These are phyloP conservation scores for Lachnellula arida DNA, from an alignment of 2,329 filamentous ascomycete genomes.

Conservation along the genomic window DNA sequence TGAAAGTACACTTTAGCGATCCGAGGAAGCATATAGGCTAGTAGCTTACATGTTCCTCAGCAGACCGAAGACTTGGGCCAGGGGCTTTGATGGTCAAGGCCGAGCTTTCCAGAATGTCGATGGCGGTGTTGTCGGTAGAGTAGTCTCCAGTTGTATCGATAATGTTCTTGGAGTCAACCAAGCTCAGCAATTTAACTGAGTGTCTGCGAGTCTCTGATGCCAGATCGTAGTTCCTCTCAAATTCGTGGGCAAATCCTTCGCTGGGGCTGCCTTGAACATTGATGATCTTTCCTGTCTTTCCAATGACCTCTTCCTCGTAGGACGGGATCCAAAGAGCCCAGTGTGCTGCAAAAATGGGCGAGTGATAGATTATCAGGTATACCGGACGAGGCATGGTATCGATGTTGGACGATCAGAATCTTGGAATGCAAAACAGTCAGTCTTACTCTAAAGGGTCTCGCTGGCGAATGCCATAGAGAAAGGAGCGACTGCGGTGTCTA, in stretches of 20 bases:
- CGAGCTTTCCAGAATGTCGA: constrained; percentile 20
- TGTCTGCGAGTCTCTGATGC: not conserved
- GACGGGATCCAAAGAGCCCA: constrained; percentile 26
- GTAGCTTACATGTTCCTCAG: constrained; percentile 4
- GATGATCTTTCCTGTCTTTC: constrained; percentile 21
- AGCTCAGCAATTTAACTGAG: constrained; percentile 1
- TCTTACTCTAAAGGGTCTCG: not conserved
- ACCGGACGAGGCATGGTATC: constrained; percentile 14
- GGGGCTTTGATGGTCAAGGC: constrained; percentile 22
- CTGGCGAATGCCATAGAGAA: not conserved
- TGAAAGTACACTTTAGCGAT: constrained; percentile 3
- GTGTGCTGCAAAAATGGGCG: constrained; percentile 27
- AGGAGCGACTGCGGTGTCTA: not conserved
- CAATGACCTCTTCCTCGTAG: not conserved
- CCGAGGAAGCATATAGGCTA: not conserved
- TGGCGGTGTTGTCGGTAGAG: not conserved
- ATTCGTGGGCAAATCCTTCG: constrained; percentile 19
- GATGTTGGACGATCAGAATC: not conserved
- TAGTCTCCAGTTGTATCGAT: not conserved
- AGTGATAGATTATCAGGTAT: constrained; percentile 22
- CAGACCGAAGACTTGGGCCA: constrained; percentile 18
- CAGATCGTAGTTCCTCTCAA: constrained; percentile 23
- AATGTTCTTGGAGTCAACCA: constrained; percentile 2
- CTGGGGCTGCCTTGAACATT: constrained; percentile 22
- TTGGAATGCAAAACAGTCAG: not conserved